phyloP scores from a whole-genome alignment of 2,329 filamentous ascomycete species.

The Penicillium aurantiogriseum region DNA sequence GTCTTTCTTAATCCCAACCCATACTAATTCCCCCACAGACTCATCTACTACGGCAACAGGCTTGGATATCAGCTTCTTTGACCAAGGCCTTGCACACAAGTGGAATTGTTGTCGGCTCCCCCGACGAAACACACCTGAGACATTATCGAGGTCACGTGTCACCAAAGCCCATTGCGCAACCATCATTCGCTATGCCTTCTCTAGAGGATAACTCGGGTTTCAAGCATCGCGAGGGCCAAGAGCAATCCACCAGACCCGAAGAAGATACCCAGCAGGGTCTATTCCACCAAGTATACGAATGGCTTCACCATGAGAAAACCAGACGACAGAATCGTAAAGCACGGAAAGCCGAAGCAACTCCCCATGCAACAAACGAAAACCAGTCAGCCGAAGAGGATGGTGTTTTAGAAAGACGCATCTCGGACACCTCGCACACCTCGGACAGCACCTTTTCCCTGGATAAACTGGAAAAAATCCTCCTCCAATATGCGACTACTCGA shows the following conservation, averaged over 20 bases:
- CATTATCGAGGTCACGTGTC: conserved; percentile 30
- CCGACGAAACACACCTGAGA: conserved; percentile 26
- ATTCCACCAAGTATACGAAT: conserved; percentile 73
- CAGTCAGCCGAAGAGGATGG: conserved; percentile 26
- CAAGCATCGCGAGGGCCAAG: conserved; percentile 29
- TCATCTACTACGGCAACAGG: conserved; percentile 29
- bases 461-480: conserved; percentile 70
- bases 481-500: conserved; percentile 40
- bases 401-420: conserved; percentile 39
- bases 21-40: conserved; percentile 30
- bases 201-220: conserved; percentile 30
- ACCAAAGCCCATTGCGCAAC: conserved; percentile 28
- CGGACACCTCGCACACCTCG: conserved; percentile 62
- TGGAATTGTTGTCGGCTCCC: conserved; percentile 15
- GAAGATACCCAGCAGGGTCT: conserved; percentile 46
- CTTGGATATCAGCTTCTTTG: conserved; percentile 25
- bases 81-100: conserved; percentile 24
- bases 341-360: conserved; percentile 42
- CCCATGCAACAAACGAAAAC: conserved; percentile 40
- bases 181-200: conserved; percentile 27
- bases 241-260: conserved; percentile 26
- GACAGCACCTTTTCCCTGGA: conserved; percentile 74
- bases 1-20: conserved; percentile 6
- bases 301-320: conserved; percentile 76
- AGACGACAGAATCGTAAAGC: conserved; percentile 61